Percentiles rank a stretch among this genome's conserved stretches.
phyloP scores from a whole-genome alignment of 2,329 filamentous ascomycete genomes.

The Fusarium pseudocircinatum region DNA sequence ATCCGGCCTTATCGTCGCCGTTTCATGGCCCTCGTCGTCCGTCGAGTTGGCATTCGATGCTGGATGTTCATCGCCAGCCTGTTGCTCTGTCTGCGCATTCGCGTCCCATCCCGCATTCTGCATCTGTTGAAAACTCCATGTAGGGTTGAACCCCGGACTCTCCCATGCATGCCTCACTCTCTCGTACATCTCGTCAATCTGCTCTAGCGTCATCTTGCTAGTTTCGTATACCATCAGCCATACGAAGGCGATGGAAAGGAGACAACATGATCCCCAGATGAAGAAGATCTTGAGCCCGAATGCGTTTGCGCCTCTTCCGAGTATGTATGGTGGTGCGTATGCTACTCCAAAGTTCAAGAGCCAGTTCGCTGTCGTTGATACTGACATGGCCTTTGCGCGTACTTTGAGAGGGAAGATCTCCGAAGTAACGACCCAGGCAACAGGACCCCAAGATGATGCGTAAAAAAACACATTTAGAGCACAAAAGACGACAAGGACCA shows the following conservation, averaged over 20 bases:
- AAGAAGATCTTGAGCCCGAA: slow-evolving; percentile 81
- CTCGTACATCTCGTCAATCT: slow-evolving; percentile 83
- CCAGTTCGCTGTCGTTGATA: slow-evolving; percentile 83
- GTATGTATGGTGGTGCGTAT: slow-evolving; percentile 84
- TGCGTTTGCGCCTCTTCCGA: slow-evolving; percentile 72
- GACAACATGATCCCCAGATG: slow-evolving; percentile 81
- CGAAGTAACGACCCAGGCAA: slow-evolving; percentile 78
- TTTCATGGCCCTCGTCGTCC: not conserved
- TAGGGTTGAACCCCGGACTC: slow-evolving; percentile 72
- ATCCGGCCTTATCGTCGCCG: not conserved
- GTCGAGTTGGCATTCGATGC: slow-evolving; percentile 35
- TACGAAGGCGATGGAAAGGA: slow-evolving; percentile 76
- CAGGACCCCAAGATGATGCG: slow-evolving; percentile 79
- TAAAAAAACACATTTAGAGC: slow-evolving; percentile 82
- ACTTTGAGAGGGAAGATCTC: slow-evolving; percentile 77
- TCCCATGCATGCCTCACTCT: slow-evolving; percentile 76
- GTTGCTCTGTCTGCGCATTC: slow-evolving; percentile 57
- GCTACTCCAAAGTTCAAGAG: slow-evolving; percentile 82
- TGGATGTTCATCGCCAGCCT: slow-evolving; percentile 9
- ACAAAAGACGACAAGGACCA: slow-evolving; percentile 71
- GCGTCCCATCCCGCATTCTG: slow-evolving; percentile 67
- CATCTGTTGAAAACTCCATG: slow-evolving; percentile 75
- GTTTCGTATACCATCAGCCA: slow-evolving; percentile 81
- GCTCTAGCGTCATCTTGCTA: slow-evolving; percentile 78
- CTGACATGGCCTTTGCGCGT: slow-evolving; percentile 78